Evolutionary conservation across 495 filamentous ascomycete genomes (phyloP).

Genomic region (Aspergillus ostianus): DNA sequence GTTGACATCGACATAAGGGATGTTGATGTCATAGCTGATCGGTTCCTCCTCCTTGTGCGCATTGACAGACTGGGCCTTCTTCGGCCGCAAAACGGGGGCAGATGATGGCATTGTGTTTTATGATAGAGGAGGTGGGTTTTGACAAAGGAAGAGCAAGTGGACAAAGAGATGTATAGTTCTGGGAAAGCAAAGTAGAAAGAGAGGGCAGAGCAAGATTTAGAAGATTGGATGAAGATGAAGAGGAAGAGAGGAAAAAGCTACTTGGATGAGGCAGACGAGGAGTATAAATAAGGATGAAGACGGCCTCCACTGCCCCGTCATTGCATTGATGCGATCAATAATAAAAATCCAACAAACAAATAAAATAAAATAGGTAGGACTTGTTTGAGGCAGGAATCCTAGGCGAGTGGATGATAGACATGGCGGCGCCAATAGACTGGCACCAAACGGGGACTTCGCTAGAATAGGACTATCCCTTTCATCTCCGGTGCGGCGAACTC

Average conservation of each 20-base stretch:
- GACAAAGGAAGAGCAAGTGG: not conserved
- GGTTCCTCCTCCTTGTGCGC: constrained; percentile 39
- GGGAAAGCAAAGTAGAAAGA: not conserved
- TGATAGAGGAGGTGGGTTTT: not conserved
- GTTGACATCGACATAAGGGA: constrained; percentile 49
- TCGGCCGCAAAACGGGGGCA: constrained; percentile 34
- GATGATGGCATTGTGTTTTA: constrained; percentile 37
- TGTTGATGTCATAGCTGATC: constrained; percentile 58
- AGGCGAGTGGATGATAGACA: constrained; percentile 21
- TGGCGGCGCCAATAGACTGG: constrained; percentile 18
- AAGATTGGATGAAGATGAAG: constrained; percentile 5
- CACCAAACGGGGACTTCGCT: constrained; percentile 22
- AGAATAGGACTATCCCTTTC: constrained; percentile 27
- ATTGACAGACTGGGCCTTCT: constrained; percentile 29
- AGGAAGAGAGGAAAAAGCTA: constrained; percentile 1
- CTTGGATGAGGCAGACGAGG: constrained; percentile 7
- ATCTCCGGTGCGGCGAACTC: constrained; percentile 23
- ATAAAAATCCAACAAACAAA: constrained; percentile 7
- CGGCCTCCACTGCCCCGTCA: constrained; percentile 12
- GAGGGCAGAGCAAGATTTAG: not conserved
- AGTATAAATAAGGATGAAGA: constrained; percentile 13
- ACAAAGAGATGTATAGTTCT: not conserved
- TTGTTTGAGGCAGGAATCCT: not conserved
- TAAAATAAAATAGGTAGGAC: constrained; percentile 6
- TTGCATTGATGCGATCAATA: constrained; percentile 15